phyloP scores from a whole-genome alignment of 495 filamentous ascomycete species.

The Sphaerosporella brunnea region DNA sequence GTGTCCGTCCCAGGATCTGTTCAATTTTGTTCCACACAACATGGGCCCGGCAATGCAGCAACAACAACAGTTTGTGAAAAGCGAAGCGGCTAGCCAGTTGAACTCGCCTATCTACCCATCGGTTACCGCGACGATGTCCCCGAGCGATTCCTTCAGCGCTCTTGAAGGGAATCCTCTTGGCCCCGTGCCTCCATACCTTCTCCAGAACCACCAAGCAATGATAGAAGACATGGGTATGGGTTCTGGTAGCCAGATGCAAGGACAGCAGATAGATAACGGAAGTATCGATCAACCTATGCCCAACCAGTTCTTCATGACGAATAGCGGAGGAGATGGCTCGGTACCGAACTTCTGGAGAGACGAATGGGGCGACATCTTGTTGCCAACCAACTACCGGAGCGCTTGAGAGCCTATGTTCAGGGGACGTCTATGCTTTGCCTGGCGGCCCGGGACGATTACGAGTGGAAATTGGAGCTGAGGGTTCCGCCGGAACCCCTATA shows the following conservation, averaged over 20 bases:
- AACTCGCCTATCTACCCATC: constrained; percentile 5
- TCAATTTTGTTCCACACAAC: constrained; percentile 37
- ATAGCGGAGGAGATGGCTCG: constrained; percentile 10
- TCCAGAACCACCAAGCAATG: constrained; percentile 27
- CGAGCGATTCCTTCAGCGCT: constrained; percentile 26
- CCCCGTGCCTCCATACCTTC: constrained; percentile 38
- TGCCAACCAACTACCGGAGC: constrained; percentile 7
- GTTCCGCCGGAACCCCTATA: no score
- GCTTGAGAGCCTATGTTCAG: no score
- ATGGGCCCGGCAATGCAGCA: constrained; percentile 50
- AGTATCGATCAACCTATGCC: neutral
- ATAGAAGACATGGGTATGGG: constrained; percentile 1
- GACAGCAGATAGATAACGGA: neutral
- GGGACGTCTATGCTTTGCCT: no score
- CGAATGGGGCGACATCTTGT: constrained; percentile 23
- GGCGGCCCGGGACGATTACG: no score
- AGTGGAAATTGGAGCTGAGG: no score
- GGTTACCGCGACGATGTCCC: constrained; percentile 6
- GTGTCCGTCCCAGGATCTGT: constrained; percentile 81
- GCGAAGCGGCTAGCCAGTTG: constrained; percentile 5
- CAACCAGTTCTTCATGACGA: constrained; percentile 12
- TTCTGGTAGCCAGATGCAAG: constrained; percentile 7
- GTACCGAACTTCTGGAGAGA: constrained; percentile 22
- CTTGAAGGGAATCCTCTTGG: constrained; percentile 39
- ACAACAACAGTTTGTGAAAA: constrained; percentile 25